Conservation (phyloP, 352 stramenopile species). For the Pythium vanterpoolii region DNA sequence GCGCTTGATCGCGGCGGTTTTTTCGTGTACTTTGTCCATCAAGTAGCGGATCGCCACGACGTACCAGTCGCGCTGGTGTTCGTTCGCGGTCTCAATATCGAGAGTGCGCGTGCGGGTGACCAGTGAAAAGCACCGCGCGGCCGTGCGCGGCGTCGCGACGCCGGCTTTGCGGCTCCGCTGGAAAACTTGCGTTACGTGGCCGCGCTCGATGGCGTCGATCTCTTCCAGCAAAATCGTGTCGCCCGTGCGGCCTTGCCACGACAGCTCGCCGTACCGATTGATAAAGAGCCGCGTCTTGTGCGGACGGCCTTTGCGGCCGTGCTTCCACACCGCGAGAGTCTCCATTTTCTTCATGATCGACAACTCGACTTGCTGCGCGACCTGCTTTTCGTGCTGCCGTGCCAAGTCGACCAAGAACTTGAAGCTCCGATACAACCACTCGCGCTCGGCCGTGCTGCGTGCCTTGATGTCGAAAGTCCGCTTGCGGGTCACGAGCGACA, state of each 20-base stretch:
- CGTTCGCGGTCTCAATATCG: slow-evolving; percentile 70
- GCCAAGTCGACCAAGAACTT: slow-evolving; percentile 70
- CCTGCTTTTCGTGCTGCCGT: slow-evolving; percentile 63
- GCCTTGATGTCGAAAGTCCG: slow-evolving; percentile 78
- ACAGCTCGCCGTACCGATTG: slow-evolving; percentile 81
- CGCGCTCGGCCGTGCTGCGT: slow-evolving; percentile 57
- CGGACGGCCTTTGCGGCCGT: slow-evolving; percentile 65
- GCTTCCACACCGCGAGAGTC: slow-evolving; percentile 65
- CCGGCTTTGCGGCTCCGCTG: slow-evolving; percentile 35
- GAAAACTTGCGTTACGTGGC: slow-evolving; percentile 67
- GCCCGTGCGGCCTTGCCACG: slow-evolving; percentile 73
- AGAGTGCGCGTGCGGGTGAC: slow-evolving; percentile 60
- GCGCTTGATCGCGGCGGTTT: slow-evolving; percentile 68
- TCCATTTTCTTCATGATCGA: slow-evolving; percentile 86
- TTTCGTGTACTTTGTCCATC: slow-evolving; percentile 83
- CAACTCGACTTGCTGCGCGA: slow-evolving; percentile 77
- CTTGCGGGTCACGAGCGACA: slow-evolving; percentile 71
- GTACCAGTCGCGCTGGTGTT: slow-evolving; percentile 81
- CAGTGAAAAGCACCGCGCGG: slow-evolving; percentile 65
- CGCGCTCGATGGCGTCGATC: slow-evolving; percentile 51
- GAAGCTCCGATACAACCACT: slow-evolving; percentile 77
- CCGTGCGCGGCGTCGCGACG: slow-evolving; percentile 25
- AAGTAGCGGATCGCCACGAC: slow-evolving; percentile 85
- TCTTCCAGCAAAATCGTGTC: slow-evolving; percentile 79
- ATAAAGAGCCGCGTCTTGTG: slow-evolving; percentile 84